Base-by-base conservation (phyloP, 768 basidiomycete genomes). In the Crucibulum laeve region DNA sequence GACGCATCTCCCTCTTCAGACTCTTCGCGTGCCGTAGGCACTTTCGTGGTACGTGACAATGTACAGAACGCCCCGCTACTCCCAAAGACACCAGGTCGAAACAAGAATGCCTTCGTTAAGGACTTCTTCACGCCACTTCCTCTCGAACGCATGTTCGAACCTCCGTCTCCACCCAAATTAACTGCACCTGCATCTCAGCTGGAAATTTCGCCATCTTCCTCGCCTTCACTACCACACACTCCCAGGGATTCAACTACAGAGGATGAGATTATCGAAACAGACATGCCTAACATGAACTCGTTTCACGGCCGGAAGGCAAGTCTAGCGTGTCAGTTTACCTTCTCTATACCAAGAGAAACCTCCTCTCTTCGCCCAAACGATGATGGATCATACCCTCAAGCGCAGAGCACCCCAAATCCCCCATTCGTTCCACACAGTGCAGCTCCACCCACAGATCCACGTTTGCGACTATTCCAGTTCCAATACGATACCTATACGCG, bases 401-500 rank as follows among this genome's bases (percentile, higher is more conserved):
- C 81, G 24, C 76, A 81, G 46, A 82, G 82, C 53, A 86, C 82
- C 0, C 83, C 84, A 19, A 64, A 64, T 46, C 64, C 67, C 15
- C 59, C 64, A 19, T 46, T 58, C 38, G 52, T 52, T 35, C 46
- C 62, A 28, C 53, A 59, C 23, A 50, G 52, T 24, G 48, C 53
- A 21, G 60, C 69, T 21, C 70, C 70, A 24, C 33, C 64, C 21
- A 85, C 82, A 21, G 88, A 91, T 56, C 82, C 88, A 2, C 82
- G 83, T 22, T 76, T 92, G 8, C 82, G 85, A 10, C 74, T 97
- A 26, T 97, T 98, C 65, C 87, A 92, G 56, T 88, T 93, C 40
- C 84, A 91, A 51, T 98, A 97, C 57, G 95, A 99, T 61, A 97
- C 95, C 0, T 94, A 89, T 57, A 99, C 95, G 1, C 80, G 92